phyloP scores from a whole-genome alignment of 2,329 filamentous ascomycete species.

The Aureobasidium zeae region DNA sequence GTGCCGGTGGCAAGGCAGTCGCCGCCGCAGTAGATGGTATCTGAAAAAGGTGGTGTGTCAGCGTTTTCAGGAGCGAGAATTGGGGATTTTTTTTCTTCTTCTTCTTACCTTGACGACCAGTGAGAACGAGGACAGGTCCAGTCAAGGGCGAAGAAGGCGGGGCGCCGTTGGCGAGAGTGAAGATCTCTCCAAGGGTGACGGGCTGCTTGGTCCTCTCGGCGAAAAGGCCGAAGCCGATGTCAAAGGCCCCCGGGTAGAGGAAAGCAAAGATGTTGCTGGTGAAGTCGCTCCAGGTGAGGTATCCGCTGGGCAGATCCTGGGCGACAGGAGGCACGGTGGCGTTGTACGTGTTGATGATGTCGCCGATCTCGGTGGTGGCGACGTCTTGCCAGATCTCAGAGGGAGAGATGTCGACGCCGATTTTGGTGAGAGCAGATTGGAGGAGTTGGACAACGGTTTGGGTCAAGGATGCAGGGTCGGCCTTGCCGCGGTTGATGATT shows the following conservation, averaged over 20 bases:
- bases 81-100: too few relatives aligned
- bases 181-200: conserved; percentile 27
- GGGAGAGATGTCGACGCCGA: conserved; percentile 26
- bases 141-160: conserved; percentile 20
- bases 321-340: conserved; percentile 14
- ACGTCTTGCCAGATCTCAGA: conserved; percentile 18
- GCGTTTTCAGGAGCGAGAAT: conserved; percentile 26
- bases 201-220: conserved; percentile 26
- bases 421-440: conserved; percentile 25
- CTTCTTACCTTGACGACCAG: conserved; percentile 20
- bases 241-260: conserved; percentile 25
- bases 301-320: conserved; percentile 20
- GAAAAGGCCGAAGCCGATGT: conserved; percentile 22
- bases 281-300: conserved; percentile 22
- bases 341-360: conserved; percentile 26
- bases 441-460: conserved; percentile 40
- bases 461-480: conserved; percentile 4
- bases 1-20: conserved; percentile 17
- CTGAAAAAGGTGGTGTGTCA: neutral
- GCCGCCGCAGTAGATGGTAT: conserved; percentile 21
- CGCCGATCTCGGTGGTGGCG: conserved; percentile 19
- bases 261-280: conserved; percentile 25
- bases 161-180: conserved; percentile 20
- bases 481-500: conserved; percentile 7
- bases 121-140: conserved; percentile 25